These are phyloP conservation scores for Penicillium sp. DNA, from an alignment of 2,329 filamentous ascomycete species.

Conservation along the genomic window DNA sequence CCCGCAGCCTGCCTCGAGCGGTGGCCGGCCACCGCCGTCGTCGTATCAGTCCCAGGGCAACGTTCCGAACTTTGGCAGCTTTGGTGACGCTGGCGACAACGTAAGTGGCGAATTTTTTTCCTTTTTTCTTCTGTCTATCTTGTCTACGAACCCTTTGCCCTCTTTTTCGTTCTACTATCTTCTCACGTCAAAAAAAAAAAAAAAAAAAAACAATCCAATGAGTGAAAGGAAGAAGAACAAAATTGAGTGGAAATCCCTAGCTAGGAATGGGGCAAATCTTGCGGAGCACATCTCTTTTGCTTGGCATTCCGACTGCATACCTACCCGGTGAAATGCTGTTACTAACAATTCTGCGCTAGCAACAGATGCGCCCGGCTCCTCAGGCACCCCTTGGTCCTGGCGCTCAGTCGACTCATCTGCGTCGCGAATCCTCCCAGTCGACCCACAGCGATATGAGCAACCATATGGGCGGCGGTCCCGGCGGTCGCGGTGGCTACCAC, in stretches of 20 bases:
- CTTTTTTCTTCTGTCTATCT: no score
- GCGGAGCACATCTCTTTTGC: no score
- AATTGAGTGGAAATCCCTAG: no score
- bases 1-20: constrained; percentile 74
- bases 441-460: constrained; percentile 63
- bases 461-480: constrained; percentile 42
- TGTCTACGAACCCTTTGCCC: no score
- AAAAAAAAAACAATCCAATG: no score
- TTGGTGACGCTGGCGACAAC: constrained; percentile 61
- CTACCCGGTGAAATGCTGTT: no score
- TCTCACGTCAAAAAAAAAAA: no score
- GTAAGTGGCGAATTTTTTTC: constrained; percentile 46
- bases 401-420: constrained; percentile 67
- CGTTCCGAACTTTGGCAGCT: constrained; percentile 72
- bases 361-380: constrained; percentile 60
- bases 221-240: no score
- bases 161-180: no score
- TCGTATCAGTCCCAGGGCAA: constrained; percentile 61
- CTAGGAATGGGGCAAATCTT: no score
- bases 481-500: constrained; percentile 51
- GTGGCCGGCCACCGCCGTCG: constrained; percentile 73
- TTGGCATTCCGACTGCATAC: no score
- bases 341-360: no score
- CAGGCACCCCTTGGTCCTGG: constrained; percentile 54
- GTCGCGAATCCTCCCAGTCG: constrained; percentile 79